Evolutionary conservation across 2,329 filamentous ascomycete species (phyloP).

Genomic region (Nectriaceae sp.): DNA sequence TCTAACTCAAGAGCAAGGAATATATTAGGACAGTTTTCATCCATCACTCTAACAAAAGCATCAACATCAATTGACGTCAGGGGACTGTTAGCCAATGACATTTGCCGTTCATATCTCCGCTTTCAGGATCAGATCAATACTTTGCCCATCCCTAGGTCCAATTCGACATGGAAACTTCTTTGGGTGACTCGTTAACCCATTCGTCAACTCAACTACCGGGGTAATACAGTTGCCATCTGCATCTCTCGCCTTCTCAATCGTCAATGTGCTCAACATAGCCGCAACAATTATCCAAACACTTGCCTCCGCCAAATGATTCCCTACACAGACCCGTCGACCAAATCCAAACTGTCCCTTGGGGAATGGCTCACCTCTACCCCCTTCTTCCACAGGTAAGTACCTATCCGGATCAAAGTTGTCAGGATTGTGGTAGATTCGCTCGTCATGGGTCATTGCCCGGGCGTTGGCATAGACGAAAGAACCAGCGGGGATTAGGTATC

Average conservation of each 20-base stretch:
- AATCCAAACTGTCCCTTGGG: conserved; percentile 54
- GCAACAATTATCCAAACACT: conserved; percentile 44
- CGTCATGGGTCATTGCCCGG: conserved; percentile 47
- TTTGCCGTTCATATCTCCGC: conserved; percentile 1
- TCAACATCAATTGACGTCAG: too few species aligned
- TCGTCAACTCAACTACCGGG: conserved; percentile 28
- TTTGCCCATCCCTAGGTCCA: conserved; percentile 22
- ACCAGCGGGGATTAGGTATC: conserved; percentile 59
- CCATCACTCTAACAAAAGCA: too few species aligned
- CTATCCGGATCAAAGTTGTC: conserved; percentile 49
- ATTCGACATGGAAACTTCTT: conserved; percentile 27
- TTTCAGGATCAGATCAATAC: conserved; percentile 8
- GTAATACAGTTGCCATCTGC: conserved; percentile 36
- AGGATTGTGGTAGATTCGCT: conserved; percentile 41
- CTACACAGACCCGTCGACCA: conserved; percentile 52
- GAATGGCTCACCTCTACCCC: conserved; percentile 46
- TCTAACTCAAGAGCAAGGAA: too few species aligned
- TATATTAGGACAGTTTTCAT: too few species aligned
- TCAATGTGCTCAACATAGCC: conserved; percentile 40
- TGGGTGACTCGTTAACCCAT: conserved; percentile 31
- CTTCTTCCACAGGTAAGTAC: conserved; percentile 36
- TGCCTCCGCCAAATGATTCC: conserved; percentile 50
- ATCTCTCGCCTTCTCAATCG: conserved; percentile 34
- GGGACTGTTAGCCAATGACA: too few species aligned
- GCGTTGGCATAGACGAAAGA: conserved; percentile 45